A percentile compares a stretch with the other conserved stretches of the same genome.
Conservation (phyloP, 352 stramenopile species). For the Pythium monospermum region DNA sequence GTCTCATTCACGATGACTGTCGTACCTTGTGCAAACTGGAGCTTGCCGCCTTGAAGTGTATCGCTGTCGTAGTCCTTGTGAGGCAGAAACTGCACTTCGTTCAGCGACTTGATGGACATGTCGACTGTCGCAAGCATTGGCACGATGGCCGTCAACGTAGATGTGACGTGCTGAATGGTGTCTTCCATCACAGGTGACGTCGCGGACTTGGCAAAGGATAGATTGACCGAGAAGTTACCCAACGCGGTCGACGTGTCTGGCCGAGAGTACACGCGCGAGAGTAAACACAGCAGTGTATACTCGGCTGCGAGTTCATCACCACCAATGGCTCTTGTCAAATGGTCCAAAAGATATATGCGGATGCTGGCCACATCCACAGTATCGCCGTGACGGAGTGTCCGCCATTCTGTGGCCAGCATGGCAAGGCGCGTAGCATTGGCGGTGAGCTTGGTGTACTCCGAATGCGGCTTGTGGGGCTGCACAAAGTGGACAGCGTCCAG, state of each 20-base stretch:
- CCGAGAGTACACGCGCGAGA: constrained; percentile 71
- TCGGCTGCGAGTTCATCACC: constrained; percentile 57
- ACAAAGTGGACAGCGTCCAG: constrained; percentile 28
- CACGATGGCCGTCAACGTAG: constrained; percentile 39
- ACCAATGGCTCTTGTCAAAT: constrained; percentile 32
- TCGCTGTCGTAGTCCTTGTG: constrained; percentile 79
- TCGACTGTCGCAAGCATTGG: constrained; percentile 48
- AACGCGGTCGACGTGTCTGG: constrained; percentile 56
- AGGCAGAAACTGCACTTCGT: constrained; percentile 54
- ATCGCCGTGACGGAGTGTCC: constrained; percentile 17
- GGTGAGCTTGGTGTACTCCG: constrained; percentile 32
- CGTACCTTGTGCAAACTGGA: constrained; percentile 68
- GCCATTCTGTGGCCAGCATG: constrained; percentile 38
- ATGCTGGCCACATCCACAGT: constrained; percentile 19
- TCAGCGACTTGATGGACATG: constrained; percentile 57
- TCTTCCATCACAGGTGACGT: neutral
- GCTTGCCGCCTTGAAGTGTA: constrained; percentile 34
- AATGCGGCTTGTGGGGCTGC: constrained; percentile 33
- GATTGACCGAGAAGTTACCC: constrained; percentile 70
- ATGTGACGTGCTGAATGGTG: constrained; percentile 24
- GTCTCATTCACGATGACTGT: constrained; percentile 69
- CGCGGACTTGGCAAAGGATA: constrained; percentile 27
- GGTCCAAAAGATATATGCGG: constrained; percentile 31
- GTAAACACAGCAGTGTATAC: constrained; percentile 61
- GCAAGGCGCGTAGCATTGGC: too few relatives aligned